phyloP scores from a whole-genome alignment of 805 yeast species.

The Blastobotrys terrestris region DNA sequence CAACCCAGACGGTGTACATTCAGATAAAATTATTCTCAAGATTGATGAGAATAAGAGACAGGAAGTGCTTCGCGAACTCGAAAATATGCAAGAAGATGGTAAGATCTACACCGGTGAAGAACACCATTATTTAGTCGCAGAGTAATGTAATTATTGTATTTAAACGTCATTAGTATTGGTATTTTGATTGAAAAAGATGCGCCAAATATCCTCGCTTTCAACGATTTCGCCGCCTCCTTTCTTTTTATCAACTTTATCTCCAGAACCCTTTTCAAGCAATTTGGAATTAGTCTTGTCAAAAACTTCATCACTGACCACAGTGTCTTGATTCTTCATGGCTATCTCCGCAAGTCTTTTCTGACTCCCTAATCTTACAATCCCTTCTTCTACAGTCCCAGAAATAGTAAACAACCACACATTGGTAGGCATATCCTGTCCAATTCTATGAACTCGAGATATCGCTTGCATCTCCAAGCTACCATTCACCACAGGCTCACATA shows the following conservation, averaged over 20 bases:
- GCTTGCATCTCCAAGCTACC: conserved; percentile 88
- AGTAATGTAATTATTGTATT: conserved; percentile 4
- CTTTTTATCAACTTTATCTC: conserved; percentile 41
- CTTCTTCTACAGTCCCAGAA: conserved; percentile 81
- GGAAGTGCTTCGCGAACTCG: conserved; percentile 3
- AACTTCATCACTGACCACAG: conserved; percentile 29
- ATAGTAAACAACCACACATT: conserved; percentile 91
- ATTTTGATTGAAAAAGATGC: conserved; percentile 41
- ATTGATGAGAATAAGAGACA: background rate
- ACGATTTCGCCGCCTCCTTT: conserved; percentile 55
- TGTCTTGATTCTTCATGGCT: conserved; percentile 10
- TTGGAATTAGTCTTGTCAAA: conserved; percentile 45
- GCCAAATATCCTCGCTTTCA: conserved; percentile 54
- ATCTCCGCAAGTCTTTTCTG: conserved; percentile 42
- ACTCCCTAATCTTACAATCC: conserved; percentile 65
- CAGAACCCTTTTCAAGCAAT: conserved; percentile 48
- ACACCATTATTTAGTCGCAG: conserved; percentile 1
- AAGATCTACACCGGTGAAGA: conserved; percentile 5
- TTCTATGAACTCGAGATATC: conserved; percentile 83
- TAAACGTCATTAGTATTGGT: background rate
- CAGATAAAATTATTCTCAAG: background rate
- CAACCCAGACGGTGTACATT: conserved; percentile 3
- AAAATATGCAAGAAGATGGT: conserved; percentile 5
- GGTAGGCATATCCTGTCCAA: conserved; percentile 78
- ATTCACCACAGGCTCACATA: conserved; percentile 90